Base-by-base conservation (phyloP, 2,329 filamentous ascomycete genomes). In the Diaporthe helianthi region DNA sequence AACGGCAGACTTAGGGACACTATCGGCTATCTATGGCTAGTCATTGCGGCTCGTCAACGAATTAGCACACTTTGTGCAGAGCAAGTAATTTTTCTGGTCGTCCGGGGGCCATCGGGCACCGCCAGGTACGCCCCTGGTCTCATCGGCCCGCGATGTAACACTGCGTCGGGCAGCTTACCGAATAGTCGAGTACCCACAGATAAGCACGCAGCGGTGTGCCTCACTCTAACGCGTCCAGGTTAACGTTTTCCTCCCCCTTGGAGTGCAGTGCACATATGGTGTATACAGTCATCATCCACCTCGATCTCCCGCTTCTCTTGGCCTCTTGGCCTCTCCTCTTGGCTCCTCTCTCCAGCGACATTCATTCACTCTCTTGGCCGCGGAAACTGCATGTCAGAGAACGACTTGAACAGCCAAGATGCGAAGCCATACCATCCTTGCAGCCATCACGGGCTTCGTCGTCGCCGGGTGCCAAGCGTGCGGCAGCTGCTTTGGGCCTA, bases 401-500 rank as follows among this genome's bases (percentile, higher is more conserved):
- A 22, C 8, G 24, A n/a, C n/a, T n/a, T n/a, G n/a, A 38, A 38
- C 36, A 38, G 58, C 36, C 61, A 66, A 49, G 67, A 71, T 71
- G 69, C 69, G 67, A 71, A 26, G 29, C 26, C 41, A 58, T n/a
- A 24, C 22, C 31, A 22, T 54, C 55, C 63, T 68, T 54, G 29
- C 69, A 53, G 72, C 74, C 41, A 38, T 58, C 53, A 71, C 72
- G 47, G 55, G 63, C 53, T 15, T 70, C 49, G 15, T 70, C 49
- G 15, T 31, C 74, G n/a, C 68, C 73, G 22, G 67, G 61, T 67
- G 72, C 73, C n/a, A 60, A 76, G 81, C 80, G 38, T 84, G 82
- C 71, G 79, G 78, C 60, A 76, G 75, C 58, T 85, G 83, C 74
- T 83, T 81, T 65, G 81, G 81, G 1, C 81, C 82, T 26, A 72